Percentiles rank a stretch among this genome's conserved stretches.
Conservation (phyloP, 1,284 basidiomycete genomes). For the Irpex lacteus region DNA sequence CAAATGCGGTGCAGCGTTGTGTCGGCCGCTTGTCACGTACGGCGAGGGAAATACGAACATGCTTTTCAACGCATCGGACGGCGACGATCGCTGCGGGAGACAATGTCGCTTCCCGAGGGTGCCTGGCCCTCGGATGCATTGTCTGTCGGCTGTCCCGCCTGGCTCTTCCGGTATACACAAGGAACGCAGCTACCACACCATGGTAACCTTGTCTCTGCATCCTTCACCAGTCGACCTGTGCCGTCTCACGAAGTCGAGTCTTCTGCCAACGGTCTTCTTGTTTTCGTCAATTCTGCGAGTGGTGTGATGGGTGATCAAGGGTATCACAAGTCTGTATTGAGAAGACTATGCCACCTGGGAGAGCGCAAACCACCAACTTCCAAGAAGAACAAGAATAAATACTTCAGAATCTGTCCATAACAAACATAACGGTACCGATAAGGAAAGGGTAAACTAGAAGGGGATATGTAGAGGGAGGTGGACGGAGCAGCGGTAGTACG, state of each 20-base stretch:
- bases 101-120: not conserved
- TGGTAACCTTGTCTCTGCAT: not conserved
- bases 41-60: not conserved
- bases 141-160: not conserved
- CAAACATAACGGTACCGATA: not conserved
- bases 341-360: not conserved
- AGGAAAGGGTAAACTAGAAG: not conserved
- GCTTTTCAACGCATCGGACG: not conserved
- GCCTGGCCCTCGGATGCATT: not conserved
- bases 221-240: not conserved
- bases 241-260: not conserved
- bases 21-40: not conserved
- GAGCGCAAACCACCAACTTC: not conserved
- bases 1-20: not conserved
- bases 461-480: not conserved
- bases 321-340: not conserved
- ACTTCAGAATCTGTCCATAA: not conserved
- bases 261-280: not conserved
- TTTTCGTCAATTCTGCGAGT: not conserved
- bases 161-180: not conserved
- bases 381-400: slow-evolving; percentile 2
- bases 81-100: not conserved
- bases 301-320: not conserved
- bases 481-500: not conserved
- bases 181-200: not conserved